Evolutionary conservation across 148 eudicot genomes (phyloP).

Genomic region (Rheum nobile): DNA sequence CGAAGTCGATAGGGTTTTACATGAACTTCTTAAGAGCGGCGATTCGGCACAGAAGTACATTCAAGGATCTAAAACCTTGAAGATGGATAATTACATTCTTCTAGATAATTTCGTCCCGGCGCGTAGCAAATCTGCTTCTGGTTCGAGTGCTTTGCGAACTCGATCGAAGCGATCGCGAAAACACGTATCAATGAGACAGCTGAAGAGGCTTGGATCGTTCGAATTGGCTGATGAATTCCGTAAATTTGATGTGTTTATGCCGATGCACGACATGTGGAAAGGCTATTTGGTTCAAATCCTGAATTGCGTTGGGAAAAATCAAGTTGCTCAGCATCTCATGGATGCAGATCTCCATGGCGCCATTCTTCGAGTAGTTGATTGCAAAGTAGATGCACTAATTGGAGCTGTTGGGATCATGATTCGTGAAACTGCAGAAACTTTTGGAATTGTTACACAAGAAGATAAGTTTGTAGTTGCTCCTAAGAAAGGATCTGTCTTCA

Average conservation of each 20-base stretch:
- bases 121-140: slow-evolving; percentile 24
- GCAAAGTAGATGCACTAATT: slow-evolving; percentile 34
- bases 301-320: slow-evolving; percentile 38
- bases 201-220: slow-evolving; percentile 49
- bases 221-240: slow-evolving; percentile 40
- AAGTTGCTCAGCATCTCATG: slow-evolving; percentile 55
- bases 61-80: slow-evolving; percentile 55
- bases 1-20: slow-evolving; percentile 39
- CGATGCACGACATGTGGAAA: slow-evolving; percentile 11
- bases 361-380: slow-evolving; percentile 55
- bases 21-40: slow-evolving; percentile 65
- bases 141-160: slow-evolving; percentile 23
- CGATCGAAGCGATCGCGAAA: slow-evolving; percentile 74
- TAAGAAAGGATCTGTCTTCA: slow-evolving; percentile 56
- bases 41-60: slow-evolving; percentile 76
- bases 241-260: slow-evolving; percentile 23
- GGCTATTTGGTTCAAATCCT: slow-evolving; percentile 3
- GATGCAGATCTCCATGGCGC: slow-evolving; percentile 88
- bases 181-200: slow-evolving; percentile 71
- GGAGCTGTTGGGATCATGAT: slow-evolving; percentile 66
- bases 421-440: slow-evolving; percentile 76
- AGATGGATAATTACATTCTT: slow-evolving; percentile 53
- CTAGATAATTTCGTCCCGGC: slow-evolving; percentile 60
- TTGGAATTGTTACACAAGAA: slow-evolving; percentile 61
- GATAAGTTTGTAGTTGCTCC: slow-evolving; percentile 66